Conservation (phyloP, 768 basidiomycete genomes). For the Rhodotorula taiwanensis region DNA sequence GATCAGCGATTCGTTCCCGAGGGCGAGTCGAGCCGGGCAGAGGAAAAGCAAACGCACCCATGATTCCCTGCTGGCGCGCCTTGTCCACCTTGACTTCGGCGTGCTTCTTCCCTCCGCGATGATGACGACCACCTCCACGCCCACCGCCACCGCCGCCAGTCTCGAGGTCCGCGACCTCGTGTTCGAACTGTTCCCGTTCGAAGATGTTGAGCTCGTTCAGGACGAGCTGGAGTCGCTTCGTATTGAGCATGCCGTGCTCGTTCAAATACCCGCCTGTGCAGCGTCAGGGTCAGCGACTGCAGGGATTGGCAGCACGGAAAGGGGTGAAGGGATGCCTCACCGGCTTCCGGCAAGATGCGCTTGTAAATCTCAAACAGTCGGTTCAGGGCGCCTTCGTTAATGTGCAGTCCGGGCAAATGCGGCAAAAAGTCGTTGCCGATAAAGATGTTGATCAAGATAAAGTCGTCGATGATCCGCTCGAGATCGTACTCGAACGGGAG, state of each 20-base stretch:
- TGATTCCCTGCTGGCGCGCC: conserved; percentile 51
- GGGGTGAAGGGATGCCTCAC: conserved; percentile 51
- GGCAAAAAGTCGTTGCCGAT: conserved; percentile 97
- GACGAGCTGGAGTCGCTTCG: conserved; percentile 71
- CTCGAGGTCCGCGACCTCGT: conserved; percentile 77
- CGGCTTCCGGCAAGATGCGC: conserved; percentile 64
- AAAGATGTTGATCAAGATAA: conserved; percentile 91
- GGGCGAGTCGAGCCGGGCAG: too few species aligned
- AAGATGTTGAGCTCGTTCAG: conserved; percentile 80
- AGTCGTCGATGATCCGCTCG: conserved; percentile 95
- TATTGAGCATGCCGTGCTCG: conserved; percentile 74
- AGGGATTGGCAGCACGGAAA: too few species aligned
- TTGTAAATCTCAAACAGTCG: conserved; percentile 92
- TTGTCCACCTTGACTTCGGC: conserved; percentile 15
- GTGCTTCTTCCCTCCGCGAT: conserved; percentile 46
- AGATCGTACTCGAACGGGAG: conserved; percentile 78
- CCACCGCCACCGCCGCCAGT: conserved; percentile 51
- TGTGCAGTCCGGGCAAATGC: conserved; percentile 90
- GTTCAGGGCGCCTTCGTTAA: conserved; percentile 94
- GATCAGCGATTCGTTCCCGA: too few species aligned
- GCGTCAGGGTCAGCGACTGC: too few species aligned
- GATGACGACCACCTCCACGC: conserved; percentile 42
- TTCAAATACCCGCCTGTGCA: conserved; percentile 81
- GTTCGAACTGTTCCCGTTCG: conserved; percentile 86
- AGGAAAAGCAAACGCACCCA: conserved; percentile 52